A percentile compares a stretch with the other conserved stretches of the same genome.
Conservation (phyloP, 2,329 filamentous ascomycete species). For the Metarhizium album region DNA sequence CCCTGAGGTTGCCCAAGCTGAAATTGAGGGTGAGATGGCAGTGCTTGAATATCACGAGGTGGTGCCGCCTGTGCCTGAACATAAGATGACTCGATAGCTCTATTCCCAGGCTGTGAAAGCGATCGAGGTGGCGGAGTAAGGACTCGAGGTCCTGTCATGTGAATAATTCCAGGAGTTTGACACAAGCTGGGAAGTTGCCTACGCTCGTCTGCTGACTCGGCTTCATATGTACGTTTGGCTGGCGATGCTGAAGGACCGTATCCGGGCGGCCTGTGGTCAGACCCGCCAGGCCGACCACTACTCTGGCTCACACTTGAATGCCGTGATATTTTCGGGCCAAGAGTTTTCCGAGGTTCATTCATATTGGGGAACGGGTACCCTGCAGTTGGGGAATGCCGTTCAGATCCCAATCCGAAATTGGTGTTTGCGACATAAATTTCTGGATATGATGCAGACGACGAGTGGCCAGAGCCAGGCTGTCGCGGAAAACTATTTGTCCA, state of each 20-base stretch:
- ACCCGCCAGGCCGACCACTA: slow-evolving; percentile 11
- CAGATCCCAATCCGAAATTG: slow-evolving; percentile 18
- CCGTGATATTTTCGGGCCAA: slow-evolving; percentile 22
- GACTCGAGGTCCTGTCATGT: slow-evolving; percentile 10
- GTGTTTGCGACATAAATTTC: slow-evolving; percentile 18
- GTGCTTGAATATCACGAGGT: slow-evolving; percentile 12
- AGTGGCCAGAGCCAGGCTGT: slow-evolving; percentile 17
- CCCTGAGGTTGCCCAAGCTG: slow-evolving; percentile 12
- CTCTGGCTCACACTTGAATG: slow-evolving; percentile 18
- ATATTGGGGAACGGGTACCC: slow-evolving; percentile 21
- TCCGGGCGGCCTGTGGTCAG: slow-evolving; percentile 13
- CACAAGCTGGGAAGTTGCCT: slow-evolving; percentile 17
- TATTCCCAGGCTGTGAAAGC: slow-evolving; percentile 24
- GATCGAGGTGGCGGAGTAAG: slow-evolving; percentile 20
- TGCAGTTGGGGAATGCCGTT: slow-evolving; percentile 20
- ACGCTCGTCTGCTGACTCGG: slow-evolving; percentile 15
- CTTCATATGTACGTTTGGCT: slow-evolving; percentile 22
- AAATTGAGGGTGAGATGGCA: slow-evolving; percentile 12
- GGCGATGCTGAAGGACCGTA: slow-evolving; percentile 15
- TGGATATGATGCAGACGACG: slow-evolving; percentile 22
- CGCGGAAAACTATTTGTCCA: slow-evolving; percentile 13
- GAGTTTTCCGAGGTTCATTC: slow-evolving; percentile 18
- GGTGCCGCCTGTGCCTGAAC: slow-evolving; percentile 14
- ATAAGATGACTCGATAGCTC: slow-evolving; percentile 13
- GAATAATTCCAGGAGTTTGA: slow-evolving; percentile 14